Evolutionary conservation across 345 rosid genomes (phyloP), one percentile per base, ranked within the genome.

Genomic region (Streptanthus diversifolius): DNA sequence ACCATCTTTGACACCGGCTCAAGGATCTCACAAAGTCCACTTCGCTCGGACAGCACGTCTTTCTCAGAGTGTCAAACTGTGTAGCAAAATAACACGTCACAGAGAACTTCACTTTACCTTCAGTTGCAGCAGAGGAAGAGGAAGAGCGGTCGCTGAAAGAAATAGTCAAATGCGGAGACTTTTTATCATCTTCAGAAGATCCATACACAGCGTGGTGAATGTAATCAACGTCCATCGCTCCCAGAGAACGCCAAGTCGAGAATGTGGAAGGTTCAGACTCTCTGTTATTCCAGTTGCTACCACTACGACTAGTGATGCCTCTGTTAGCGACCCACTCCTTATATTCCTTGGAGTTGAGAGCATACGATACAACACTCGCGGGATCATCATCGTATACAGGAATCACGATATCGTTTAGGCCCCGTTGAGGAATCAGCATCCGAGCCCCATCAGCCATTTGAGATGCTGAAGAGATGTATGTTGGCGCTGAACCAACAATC

Each of bases 351-450:
- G 96, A 88, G 75, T 82, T 83, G 29, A 95, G 89, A 57, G 96
- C 99, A 83, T 86, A 92, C 0, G 99, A 87, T 49, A 95, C 87
- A 27, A 92, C 81, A 61, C 99, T 95, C 37, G 88, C 86, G 2
- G 97, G 98, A 75, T 95, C 99, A 80, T 85, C 80, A n/a, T 92
- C 98, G 48, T 86, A 88, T 48, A 95, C 97, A 65, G 97, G 92
- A 57, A 92, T 62, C 69, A 90, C 95, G 3, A 92, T 64, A 59
- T 86, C 91, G 62, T 79, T 79, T 3, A 78, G 78, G 33, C 81
- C 84, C 7, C 83, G 74, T 62, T 80, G 88, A 30, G 93, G 86
- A 67, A 88, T 86, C 62, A 95, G 75, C 78, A 95, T 79, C 57
- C 85, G 82, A 66, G 97, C 97, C 22, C 97, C 97, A 69, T 83